Percentiles rank a stretch among this genome's conserved stretches.
Evolutionary conservation across 371 early-diverging fungal genomes (phyloP).

Genomic region (Chytridium lagenaria): DNA sequence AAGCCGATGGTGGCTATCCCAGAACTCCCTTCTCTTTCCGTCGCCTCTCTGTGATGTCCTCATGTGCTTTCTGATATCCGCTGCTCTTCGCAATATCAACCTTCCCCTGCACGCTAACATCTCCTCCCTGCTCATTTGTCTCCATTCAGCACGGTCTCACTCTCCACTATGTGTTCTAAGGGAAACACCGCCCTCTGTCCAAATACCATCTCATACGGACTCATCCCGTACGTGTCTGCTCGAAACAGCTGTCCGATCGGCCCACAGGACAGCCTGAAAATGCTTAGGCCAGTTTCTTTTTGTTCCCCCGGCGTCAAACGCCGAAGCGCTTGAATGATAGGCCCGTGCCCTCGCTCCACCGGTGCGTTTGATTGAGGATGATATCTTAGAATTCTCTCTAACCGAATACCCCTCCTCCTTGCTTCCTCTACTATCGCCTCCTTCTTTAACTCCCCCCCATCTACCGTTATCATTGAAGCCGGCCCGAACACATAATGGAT

Average conservation of each 20-base stretch:
- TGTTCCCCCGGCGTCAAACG: background rate
- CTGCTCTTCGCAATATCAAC: background rate
- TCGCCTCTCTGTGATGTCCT: background rate
- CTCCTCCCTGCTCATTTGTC: slow-evolving; percentile 15
- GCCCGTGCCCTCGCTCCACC: background rate
- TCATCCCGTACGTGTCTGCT: background rate
- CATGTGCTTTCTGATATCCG: background rate
- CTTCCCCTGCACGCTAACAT: background rate
- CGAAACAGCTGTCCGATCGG: background rate
- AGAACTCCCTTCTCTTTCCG: background rate
- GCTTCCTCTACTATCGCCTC: no score
- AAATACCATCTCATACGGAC: slow-evolving; percentile 8
- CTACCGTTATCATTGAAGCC: no score
- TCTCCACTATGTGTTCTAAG: slow-evolving; percentile 11
- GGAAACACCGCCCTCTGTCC: slow-evolving; percentile 21
- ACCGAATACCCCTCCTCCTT: background rate
- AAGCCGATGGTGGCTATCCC: background rate
- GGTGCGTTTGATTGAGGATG: background rate
- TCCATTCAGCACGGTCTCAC: slow-evolving; percentile 8
- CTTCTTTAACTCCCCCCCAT: no score
- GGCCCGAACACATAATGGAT: slow-evolving; percentile 1
- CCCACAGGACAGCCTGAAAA: background rate
- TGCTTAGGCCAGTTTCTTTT: slow-evolving; percentile 1
- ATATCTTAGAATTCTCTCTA: background rate
- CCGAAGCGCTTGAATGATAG: slow-evolving; percentile 4